Evolutionary conservation across 495 filamentous ascomycete species (phyloP).

Genomic region (Acidomyces sp.): DNA sequence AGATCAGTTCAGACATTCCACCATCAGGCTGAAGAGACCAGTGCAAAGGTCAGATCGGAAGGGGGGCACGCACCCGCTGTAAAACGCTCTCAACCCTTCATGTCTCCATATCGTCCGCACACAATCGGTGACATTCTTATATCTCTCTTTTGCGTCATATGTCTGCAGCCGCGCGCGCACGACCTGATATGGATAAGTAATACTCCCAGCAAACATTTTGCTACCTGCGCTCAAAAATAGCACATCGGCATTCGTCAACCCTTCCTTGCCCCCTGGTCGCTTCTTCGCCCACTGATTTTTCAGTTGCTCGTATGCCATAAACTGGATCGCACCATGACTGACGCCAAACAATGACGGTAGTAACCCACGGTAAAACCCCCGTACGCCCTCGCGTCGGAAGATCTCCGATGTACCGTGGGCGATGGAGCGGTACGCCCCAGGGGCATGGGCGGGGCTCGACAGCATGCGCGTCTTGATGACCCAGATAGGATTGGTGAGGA

Average conservation of each 20-base stretch:
- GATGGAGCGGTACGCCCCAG: conserved; percentile 73
- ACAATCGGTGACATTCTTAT: conserved; percentile 60
- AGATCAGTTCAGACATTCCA: too few species aligned
- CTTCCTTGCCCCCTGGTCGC: conserved; percentile 26
- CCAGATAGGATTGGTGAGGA: conserved; percentile 93
- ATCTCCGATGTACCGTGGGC: conserved; percentile 52
- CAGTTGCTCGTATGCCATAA: conserved; percentile 85
- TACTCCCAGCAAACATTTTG: conserved; percentile 73
- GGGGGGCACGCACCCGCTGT: conserved; percentile 53
- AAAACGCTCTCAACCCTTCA: conserved; percentile 77
- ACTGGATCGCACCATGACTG: conserved; percentile 86
- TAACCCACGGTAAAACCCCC: conserved; percentile 74
- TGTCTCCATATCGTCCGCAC: conserved; percentile 56
- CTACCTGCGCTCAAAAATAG: conserved; percentile 63
- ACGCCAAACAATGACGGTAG: conserved; percentile 79
- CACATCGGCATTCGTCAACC: conserved; percentile 61
- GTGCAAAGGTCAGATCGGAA: too few species aligned
- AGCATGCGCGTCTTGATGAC: conserved; percentile 98
- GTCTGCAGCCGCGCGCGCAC: conserved; percentile 77
- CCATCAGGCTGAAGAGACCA: too few species aligned
- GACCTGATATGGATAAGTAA: conserved; percentile 91
- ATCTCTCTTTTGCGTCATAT: conserved; percentile 59
- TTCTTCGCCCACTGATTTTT: conserved; percentile 43
- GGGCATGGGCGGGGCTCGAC: conserved; percentile 54
- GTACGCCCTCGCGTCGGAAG: conserved; percentile 51